Evolutionary conservation across 108 stramenopile genomes (phyloP).

Genomic region (Pseudonitzschia pungens): DNA sequence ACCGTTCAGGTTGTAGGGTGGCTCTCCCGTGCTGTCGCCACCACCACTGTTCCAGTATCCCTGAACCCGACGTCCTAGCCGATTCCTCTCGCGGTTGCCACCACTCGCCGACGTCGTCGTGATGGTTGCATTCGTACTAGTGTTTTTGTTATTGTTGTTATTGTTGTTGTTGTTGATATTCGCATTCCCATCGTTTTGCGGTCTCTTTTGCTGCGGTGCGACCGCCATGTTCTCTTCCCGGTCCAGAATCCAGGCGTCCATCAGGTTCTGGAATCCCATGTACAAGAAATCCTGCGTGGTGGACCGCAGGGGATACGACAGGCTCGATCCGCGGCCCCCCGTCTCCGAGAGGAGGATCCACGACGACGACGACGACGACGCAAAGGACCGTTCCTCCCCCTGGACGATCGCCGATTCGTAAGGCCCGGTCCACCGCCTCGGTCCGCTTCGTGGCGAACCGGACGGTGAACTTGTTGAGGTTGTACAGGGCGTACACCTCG

Average conservation of each 20-base stretch:
- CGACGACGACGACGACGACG: neutral
- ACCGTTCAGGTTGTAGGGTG: neutral
- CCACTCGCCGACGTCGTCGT: neutral
- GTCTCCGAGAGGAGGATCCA: conserved; percentile 21
- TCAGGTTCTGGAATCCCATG: conserved; percentile 12
- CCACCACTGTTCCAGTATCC: neutral
- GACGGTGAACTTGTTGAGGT: conserved; percentile 18
- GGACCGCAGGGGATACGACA: conserved; percentile 20
- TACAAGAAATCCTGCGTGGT: conserved; percentile 29
- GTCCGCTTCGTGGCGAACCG: conserved; percentile 24
- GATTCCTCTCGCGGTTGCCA: no score
- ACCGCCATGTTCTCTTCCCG: neutral
- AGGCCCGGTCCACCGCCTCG: conserved; percentile 2
- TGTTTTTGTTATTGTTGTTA: neutral
- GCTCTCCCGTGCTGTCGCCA: neutral
- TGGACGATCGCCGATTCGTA: neutral
- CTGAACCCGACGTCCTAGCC: neutral
- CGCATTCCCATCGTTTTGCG: neutral
- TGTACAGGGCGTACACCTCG: conserved; percentile 26
- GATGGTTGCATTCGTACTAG: neutral
- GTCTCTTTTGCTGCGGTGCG: no score
- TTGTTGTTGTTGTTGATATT: neutral
- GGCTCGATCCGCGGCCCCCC: conserved; percentile 6
- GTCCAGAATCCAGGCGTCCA: neutral
- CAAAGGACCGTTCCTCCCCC: neutral